Base-by-base conservation (phyloP, 23 red algal genomes). In the Agarophyton chilense region DNA sequence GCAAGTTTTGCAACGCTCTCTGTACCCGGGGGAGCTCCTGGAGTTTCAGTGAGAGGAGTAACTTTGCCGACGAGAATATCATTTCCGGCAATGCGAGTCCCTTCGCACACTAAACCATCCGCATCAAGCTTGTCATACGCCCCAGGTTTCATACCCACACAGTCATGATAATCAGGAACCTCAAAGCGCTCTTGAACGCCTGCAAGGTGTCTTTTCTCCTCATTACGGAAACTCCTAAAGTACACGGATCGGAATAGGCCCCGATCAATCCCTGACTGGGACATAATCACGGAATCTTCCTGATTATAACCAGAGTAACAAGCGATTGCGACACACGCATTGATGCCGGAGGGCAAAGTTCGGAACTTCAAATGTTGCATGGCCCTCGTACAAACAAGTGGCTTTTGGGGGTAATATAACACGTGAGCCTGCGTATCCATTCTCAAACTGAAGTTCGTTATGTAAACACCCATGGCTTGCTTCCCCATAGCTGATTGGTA, bases 401-500 rank as follows among this genome's bases (percentile, higher is more conserved):
- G 97, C 49, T 96, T 96, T 75, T 99, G 97, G 3, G 97, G 97
- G 72, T 99, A 99, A 79, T 94, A 99, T 28, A 99, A 89, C 14
- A 99, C 93, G 62, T 99, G 97, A 50, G 97, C 97, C 90, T 96
- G 91, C 50, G 93, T 99, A 85, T 99, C 97, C 97, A 99, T 99
- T 40, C 97, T 79, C 60, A 96, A 87, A 75, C 88, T 88, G 78
- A 82, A 99, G 75, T 96, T 96, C 1, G 97, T 96, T 26, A 96
- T 90, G 73, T 99, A 99, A 10, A 99, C 90, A 76, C 97, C 97
- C 97, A 99, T 99, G 0, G 97, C 97, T 60, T 99, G 97, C 76
- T 99, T 99, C 49, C 97, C 97, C 97, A 99, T 99, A 11, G 97
- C 97, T 36, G 97, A 91, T 73, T 99, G 97, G 72, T 99, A 99